A percentile compares a stretch with the other conserved stretches of the same genome.
Conservation (phyloP, 2,329 filamentous ascomycete species). For the Seiridium cupressi region DNA sequence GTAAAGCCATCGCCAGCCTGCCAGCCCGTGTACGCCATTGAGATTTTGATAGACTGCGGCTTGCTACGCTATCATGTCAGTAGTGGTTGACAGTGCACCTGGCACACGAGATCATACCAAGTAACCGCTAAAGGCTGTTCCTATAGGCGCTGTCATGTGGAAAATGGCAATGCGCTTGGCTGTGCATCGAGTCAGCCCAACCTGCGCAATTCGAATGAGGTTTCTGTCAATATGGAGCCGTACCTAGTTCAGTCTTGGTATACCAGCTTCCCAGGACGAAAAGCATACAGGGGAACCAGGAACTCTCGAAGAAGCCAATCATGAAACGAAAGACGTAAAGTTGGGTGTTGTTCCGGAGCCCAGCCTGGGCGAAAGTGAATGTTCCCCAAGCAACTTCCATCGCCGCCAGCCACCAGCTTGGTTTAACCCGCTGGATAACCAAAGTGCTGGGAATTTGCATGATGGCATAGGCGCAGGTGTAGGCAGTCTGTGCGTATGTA, state of each 20-base stretch:
- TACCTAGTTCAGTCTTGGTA: conserved; percentile 8
- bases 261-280: conserved; percentile 7
- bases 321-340: conserved; percentile 8
- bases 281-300: conserved; percentile 4
- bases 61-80: neutral
- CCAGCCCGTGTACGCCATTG: conserved; percentile 2
- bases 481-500: conserved; percentile 18
- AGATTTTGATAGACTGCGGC: conserved; percentile 7
- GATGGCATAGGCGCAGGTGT: conserved; percentile 13
- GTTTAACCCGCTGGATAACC: conserved; percentile 23
- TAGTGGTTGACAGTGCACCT: neutral
- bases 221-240: neutral
- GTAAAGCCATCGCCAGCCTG: conserved; percentile 8
- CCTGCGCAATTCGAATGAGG: neutral
- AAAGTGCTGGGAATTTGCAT: conserved; percentile 30
- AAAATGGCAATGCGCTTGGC: conserved; percentile 7
- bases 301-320: conserved; percentile 7
- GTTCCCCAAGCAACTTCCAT: conserved; percentile 4
- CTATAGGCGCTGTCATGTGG: conserved; percentile 7
- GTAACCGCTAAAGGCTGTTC: conserved; percentile 7
- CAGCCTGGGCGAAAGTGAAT: conserved; percentile 8
- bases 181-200: neutral
- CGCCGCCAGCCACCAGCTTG: conserved; percentile 9
- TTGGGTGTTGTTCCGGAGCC: neutral
- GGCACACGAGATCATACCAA: neutral